These are phyloP conservation scores for Nicotiana attenuata DNA, from an alignment of 257 asterid species.

Conservation along the genomic window DNA sequence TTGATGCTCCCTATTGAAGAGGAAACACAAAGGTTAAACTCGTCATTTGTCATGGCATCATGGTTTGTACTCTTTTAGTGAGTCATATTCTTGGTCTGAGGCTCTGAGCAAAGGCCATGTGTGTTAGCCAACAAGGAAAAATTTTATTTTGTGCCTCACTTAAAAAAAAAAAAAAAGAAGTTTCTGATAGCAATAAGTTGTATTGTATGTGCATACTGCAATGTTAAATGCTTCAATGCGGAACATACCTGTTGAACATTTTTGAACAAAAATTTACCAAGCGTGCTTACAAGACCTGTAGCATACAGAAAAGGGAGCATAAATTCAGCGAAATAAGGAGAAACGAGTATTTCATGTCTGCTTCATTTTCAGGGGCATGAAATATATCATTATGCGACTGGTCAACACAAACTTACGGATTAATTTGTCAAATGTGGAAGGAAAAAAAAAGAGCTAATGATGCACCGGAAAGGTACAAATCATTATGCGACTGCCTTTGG, in stretches of 20 bases:
- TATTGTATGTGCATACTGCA: neutral
- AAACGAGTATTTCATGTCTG: neutral
- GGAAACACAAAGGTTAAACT: neutral
- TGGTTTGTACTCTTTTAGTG: too few relatives aligned
- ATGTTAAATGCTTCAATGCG: neutral
- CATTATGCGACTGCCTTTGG: neutral
- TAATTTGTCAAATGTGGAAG: neutral
- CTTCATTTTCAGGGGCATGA: neutral
- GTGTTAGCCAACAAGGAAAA: too few relatives aligned
- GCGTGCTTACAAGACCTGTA: slow-evolving; percentile 38
- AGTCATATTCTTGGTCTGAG: too few relatives aligned
- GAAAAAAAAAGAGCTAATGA: neutral
- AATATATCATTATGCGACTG: neutral
- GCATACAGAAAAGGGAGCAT: slow-evolving; percentile 4
- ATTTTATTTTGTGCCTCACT: too few relatives aligned
- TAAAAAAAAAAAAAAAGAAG: too few relatives aligned
- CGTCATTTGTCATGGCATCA: neutral
- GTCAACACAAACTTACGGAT: neutral
- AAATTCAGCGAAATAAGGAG: neutral
- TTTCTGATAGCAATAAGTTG: too few relatives aligned
- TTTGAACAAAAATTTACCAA: slow-evolving; percentile 45
- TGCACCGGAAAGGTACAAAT: neutral
- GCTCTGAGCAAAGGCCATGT: too few relatives aligned
- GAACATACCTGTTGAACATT: slow-evolving; percentile 51
- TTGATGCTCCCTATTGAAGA: slow-evolving; percentile 61